A percentile compares a stretch with the other conserved stretches of the same genome.
Conservation (phyloP, 1,284 basidiomycete genomes). For the Ustilago lituana region DNA sequence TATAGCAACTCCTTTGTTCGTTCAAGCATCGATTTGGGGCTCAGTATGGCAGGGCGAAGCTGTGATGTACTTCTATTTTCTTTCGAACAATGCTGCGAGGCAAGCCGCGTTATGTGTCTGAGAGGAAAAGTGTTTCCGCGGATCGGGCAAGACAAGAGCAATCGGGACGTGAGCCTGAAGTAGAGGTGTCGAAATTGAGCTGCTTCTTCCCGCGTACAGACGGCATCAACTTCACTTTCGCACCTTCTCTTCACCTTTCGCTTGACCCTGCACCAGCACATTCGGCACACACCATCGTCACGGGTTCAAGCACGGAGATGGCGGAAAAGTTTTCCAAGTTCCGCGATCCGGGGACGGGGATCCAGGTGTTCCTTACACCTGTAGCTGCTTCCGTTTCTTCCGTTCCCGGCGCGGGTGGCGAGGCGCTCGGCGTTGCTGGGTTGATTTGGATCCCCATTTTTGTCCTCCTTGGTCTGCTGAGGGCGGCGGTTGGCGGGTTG, state of each 20-base stretch:
- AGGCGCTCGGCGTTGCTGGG: neutral
- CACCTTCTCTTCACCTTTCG: too few species aligned
- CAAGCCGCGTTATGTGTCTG: too few species aligned
- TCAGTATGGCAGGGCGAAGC: too few species aligned
- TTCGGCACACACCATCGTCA: too few species aligned
- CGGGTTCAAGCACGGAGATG: conserved; percentile 14
- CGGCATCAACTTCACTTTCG: too few species aligned
- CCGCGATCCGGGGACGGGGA: conserved; percentile 50
- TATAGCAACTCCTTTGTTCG: neutral
- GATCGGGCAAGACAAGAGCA: too few species aligned
- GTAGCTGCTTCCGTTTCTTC: conserved; percentile 12
- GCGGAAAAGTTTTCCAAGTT: conserved; percentile 51
- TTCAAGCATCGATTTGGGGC: neutral
- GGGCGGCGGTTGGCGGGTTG: conserved; percentile 2
- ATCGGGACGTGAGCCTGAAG: too few species aligned
- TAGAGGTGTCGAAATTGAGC: neutral
- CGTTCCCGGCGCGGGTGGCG: neutral
- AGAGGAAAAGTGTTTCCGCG: too few species aligned
- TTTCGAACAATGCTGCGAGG: too few species aligned
- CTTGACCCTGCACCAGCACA: too few species aligned
- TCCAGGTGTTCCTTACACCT: conserved; percentile 52
- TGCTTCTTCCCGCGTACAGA: neutral
- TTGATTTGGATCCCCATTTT: conserved; percentile 20
- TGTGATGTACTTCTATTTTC: too few species aligned
- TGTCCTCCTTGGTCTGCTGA: conserved; percentile 18